phyloP scores from a whole-genome alignment of 768 basidiomycete species.

The Lentinula aciculospora region DNA sequence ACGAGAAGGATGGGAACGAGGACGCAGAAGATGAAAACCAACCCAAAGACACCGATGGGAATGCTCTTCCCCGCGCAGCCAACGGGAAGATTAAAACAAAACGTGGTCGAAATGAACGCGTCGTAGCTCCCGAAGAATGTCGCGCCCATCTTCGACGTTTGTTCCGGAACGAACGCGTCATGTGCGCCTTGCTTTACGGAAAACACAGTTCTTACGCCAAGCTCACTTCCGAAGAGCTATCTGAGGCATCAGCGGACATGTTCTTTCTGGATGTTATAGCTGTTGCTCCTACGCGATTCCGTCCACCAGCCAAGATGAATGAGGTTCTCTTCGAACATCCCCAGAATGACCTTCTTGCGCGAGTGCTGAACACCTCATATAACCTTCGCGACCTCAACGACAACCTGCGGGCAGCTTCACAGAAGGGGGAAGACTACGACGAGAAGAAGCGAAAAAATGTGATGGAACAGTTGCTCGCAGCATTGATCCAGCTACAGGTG shows the following conservation, averaged over 20 bases:
- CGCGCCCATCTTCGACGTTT: slow-evolving; percentile 88
- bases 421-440: slow-evolving; percentile 52
- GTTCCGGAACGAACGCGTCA: slow-evolving; percentile 75
- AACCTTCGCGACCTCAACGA: slow-evolving; percentile 72
- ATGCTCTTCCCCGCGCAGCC: slow-evolving; percentile 56
- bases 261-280: slow-evolving; percentile 94
- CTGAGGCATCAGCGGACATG: slow-evolving; percentile 82
- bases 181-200: slow-evolving; percentile 86
- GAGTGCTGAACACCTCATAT: slow-evolving; percentile 76
- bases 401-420: slow-evolving; percentile 54
- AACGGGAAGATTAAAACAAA: slow-evolving; percentile 72
- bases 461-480: slow-evolving; percentile 68
- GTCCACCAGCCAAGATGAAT: slow-evolving; percentile 88
- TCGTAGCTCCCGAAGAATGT: slow-evolving; percentile 88
- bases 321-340: slow-evolving; percentile 94
- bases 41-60: slow-evolving; percentile 27
- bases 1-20: slow-evolving; percentile 40
- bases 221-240: slow-evolving; percentile 53
- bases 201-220: slow-evolving; percentile 83
- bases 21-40: slow-evolving; percentile 42
- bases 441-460: slow-evolving; percentile 46
- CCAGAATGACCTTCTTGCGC: slow-evolving; percentile 86
- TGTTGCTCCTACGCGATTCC: slow-evolving; percentile 92
- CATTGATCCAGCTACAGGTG: slow-evolving; percentile 84
- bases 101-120: slow-evolving; percentile 84